phyloP scores from a whole-genome alignment of 805 yeast species.

The Blastobotrys terrestris region DNA sequence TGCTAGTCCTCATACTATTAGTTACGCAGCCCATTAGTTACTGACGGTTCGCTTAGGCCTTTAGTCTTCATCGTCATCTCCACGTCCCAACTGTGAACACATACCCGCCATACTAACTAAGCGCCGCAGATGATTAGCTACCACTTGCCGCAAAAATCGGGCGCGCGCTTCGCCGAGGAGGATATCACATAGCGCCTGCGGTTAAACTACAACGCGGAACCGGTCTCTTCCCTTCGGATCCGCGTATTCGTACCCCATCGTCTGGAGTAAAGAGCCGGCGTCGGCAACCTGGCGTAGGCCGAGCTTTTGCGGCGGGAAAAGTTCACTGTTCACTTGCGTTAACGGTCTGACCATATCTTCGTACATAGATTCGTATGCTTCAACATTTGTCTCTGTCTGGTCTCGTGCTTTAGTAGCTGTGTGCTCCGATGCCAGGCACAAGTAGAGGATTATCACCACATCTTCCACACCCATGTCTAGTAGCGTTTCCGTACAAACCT shows the following conservation, averaged over 20 bases:
- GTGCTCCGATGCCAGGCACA: not conserved
- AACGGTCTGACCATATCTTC: not conserved
- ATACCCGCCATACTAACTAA: not conserved
- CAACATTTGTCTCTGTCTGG: too few species aligned
- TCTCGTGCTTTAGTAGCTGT: not conserved
- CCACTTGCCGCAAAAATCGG: too few species aligned
- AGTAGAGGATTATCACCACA: not conserved
- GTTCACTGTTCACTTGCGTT: not conserved
- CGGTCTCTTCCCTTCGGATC: not conserved
- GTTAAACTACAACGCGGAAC: not conserved
- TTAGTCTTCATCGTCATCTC: not conserved
- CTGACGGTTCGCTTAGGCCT: not conserved
- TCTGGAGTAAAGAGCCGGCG: not conserved
- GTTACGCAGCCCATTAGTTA: not conserved
- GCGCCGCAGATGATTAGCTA: too few species aligned
- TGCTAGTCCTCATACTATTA: too few species aligned
- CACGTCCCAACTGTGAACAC: not conserved
- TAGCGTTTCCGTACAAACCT: not conserved
- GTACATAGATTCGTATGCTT: not conserved
- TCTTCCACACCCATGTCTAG: conserved; percentile 3
- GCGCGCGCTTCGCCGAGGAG: not conserved
- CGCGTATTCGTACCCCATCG: not conserved
- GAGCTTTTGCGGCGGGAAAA: not conserved
- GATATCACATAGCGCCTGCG: too few species aligned
- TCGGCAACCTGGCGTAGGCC: not conserved